These are phyloP conservation scores for Nicotiana obtusifolia DNA, from an alignment of 257 asterid species.

Conservation along the genomic window DNA sequence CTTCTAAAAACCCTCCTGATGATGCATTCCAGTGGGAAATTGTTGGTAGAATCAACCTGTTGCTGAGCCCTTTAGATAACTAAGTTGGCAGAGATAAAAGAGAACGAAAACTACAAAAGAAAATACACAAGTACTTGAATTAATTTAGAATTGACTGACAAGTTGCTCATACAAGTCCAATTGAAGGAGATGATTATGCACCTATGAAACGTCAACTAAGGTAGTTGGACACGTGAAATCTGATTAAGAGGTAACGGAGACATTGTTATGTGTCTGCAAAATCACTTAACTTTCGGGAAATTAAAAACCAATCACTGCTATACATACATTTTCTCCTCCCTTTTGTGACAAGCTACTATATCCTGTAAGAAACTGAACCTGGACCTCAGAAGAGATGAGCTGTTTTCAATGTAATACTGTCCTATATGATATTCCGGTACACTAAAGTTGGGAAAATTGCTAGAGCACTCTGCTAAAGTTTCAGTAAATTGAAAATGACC, in stretches of 20 bases:
- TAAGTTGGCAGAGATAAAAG: not conserved
- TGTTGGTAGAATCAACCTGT: constrained; percentile 88
- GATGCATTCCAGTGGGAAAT: constrained; percentile 80
- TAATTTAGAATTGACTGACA: not conserved
- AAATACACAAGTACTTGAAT: not conserved
- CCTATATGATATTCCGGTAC: not conserved
- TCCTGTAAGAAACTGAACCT: not conserved
- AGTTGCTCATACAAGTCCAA: not conserved
- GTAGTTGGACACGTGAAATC: not conserved
- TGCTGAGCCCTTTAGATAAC: constrained; percentile 15
- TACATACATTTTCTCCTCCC: not conserved
- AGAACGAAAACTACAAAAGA: not conserved
- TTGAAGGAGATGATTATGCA: not conserved
- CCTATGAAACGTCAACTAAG: not conserved
- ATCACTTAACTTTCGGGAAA: not conserved
- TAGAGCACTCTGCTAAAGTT: not conserved
- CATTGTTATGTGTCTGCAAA: not conserved
- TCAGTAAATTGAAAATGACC: not conserved
- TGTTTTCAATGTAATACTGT: not conserved
- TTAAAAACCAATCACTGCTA: not conserved
- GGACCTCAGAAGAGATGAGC: not conserved
- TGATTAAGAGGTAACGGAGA: not conserved
- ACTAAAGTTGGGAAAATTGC: not conserved
- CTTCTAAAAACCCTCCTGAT: constrained; percentile 81
- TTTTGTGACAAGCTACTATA: not conserved